Percentiles rank a stretch among this genome's conserved stretches.
phyloP scores from a whole-genome alignment of 2,329 filamentous ascomycete species.

The Hypomyces rosellus region DNA sequence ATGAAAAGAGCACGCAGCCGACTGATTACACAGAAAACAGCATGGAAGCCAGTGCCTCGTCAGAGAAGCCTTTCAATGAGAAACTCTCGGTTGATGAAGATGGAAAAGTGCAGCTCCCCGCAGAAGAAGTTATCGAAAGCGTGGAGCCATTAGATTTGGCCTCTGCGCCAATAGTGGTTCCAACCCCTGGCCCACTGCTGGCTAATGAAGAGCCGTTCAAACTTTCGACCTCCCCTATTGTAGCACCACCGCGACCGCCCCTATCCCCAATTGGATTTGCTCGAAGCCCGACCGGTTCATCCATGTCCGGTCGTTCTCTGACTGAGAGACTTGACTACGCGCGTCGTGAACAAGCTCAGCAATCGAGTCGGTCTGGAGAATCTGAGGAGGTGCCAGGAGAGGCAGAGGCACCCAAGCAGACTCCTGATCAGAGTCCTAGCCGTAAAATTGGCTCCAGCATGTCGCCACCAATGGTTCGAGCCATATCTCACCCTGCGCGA shows the following conservation, averaged over 20 bases:
- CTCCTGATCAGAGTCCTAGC: slow-evolving; percentile 31
- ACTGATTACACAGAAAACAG: slow-evolving; percentile 33
- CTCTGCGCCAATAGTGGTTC: slow-evolving; percentile 16
- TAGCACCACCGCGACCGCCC: slow-evolving; percentile 14
- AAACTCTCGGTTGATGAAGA: slow-evolving; percentile 21
- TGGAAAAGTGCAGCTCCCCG: slow-evolving; percentile 23
- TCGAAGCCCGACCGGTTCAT: slow-evolving; percentile 15
- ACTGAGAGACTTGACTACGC: slow-evolving; percentile 46
- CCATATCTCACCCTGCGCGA: slow-evolving; percentile 46
- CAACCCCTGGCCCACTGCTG: background rate
- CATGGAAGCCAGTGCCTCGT: slow-evolving; percentile 26
- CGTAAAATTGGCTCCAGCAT: slow-evolving; percentile 40
- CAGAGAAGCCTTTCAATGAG: slow-evolving; percentile 19
- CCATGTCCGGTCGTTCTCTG: slow-evolving; percentile 23
- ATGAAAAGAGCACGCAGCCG: slow-evolving; percentile 41
- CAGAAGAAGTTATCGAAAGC: slow-evolving; percentile 35
- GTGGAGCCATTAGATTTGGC: slow-evolving; percentile 45
- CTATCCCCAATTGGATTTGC: slow-evolving; percentile 16
- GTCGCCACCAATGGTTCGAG: slow-evolving; percentile 48
- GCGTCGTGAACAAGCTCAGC: slow-evolving; percentile 40
- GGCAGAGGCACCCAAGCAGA: slow-evolving; percentile 19
- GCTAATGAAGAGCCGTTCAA: background rate
- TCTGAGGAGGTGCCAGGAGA: slow-evolving; percentile 16
- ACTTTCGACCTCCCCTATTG: slow-evolving; percentile 1
- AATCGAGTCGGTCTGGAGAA: slow-evolving; percentile 27